Base-by-base conservation (phyloP, 1,139 yeast genomes). In the Yamadazyma triangularis region DNA sequence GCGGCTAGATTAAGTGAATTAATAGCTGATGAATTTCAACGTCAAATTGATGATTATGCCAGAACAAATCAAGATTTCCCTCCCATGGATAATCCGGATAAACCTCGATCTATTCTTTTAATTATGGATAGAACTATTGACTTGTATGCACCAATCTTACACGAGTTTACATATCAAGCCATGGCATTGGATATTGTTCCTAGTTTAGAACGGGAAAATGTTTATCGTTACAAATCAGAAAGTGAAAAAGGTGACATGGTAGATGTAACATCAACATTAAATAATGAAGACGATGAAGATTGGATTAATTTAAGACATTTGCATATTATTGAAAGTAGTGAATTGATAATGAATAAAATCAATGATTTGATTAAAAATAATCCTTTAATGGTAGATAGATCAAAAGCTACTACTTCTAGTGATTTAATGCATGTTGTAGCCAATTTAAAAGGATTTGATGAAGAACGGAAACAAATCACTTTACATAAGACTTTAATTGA, bases 111-210 rank as follows among this genome's bases (percentile, higher is more conserved):
- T 0, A 70, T 86, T 1, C 69, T 89, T 44, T 56, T 91, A 30
- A 76, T 91, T 20, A 65, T 85, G 4, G 98, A 91, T 56, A 69
- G 99, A 39, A 72, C 95, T 1, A 54, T 88, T 51, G 98, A 93
- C 54, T 65, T 84, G 35, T 75, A 76, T 48, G 85, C 95, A 4
- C 96, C 97, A 0, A 54, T 93, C 29, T 58, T 89, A 33, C 98
- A 91, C 55, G 96, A 88, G 52, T 87, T 89, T 56, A 77, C 83
- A n/a, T 93, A 88, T 55, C 95, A 91, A 56, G 91, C 96, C 5
- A 81, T 89, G 86, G 84, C 91, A 11, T 80, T 82, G 64, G 98
- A 91, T 54, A 56, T 78, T 29, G 72, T 73, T 23, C 68, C 64
- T 24, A 56, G 64, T 26, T 61, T 72, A 42, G 77, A 73, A 42